Evolutionary conservation across 768 basidiomycete genomes (phyloP).

Genomic region (Trametes maxima): DNA sequence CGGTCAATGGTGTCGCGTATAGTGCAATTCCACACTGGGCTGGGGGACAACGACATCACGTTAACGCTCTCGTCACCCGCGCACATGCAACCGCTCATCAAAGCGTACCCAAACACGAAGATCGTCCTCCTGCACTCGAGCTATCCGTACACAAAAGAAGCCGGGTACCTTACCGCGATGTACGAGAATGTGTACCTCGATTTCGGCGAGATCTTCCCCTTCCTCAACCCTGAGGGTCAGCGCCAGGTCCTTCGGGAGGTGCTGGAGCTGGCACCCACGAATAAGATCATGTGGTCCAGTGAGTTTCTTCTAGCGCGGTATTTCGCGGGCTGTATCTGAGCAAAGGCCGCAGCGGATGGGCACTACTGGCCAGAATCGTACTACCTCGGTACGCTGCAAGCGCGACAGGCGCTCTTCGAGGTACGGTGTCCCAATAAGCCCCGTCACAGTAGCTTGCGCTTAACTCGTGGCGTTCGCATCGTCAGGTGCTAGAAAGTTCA

Average conservation of each 20-base stretch:
- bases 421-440: constrained; percentile 36
- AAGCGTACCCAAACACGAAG: constrained; percentile 56
- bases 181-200: constrained; percentile 79
- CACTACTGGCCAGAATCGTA: constrained; percentile 80
- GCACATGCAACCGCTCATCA: constrained; percentile 68
- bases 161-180: constrained; percentile 72
- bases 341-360: constrained; percentile 49
- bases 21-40: constrained; percentile 88
- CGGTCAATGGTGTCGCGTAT: constrained; percentile 30
- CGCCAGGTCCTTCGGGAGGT: constrained; percentile 58
- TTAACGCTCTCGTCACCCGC: constrained; percentile 62
- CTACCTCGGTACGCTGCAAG: constrained; percentile 68
- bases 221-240: constrained; percentile 66
- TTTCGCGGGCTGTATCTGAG: not conserved
- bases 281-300: constrained; percentile 86
- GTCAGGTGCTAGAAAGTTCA: constrained; percentile 58
- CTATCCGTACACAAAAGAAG: constrained; percentile 81
- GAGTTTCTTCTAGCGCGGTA: constrained; percentile 26
- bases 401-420: constrained; percentile 60
- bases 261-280: constrained; percentile 72
- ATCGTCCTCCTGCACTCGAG: constrained; percentile 75
- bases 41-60: constrained; percentile 74
- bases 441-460: too few relatives aligned
- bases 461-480: not conserved
- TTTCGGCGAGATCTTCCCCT: constrained; percentile 79